Base-by-base conservation (phyloP, 2,329 filamentous ascomycete species). In the Aspergillus hortae region DNA sequence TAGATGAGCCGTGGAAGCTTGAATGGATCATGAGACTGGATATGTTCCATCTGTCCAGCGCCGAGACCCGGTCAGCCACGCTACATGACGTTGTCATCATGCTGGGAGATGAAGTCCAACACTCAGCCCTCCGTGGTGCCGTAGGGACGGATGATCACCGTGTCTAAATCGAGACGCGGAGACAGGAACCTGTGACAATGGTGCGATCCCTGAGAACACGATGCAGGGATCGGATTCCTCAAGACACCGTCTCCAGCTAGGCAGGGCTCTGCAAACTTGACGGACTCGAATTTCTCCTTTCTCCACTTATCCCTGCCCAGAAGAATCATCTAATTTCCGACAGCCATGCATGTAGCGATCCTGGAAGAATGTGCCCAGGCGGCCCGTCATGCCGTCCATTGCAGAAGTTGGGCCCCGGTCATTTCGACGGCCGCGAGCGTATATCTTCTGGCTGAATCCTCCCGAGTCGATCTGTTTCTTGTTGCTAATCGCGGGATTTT, bases 371-470 rank as follows among this genome's bases (percentile, higher is more conserved):
- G 33, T 40, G 32, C 48, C 15, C 48, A 35, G 48, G 30, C 43
- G 25, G 44, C 44, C 19, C 17, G 21, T 44, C 44, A 38, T 30
- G 38, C 44, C 44, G 40, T 51, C 38, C 43, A 36, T 30, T 6
- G 7, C 32, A 23, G 12, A 14, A 44, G 43, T 38, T 25, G 30
- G 6, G 30, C 46, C 44, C 27, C 43, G 17, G 49, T 36, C 23
- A 12, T 33, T 3, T 47, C 27, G 17, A 36, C 25, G 3, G 44
- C 25, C 4, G 27, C 49, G 14, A 27, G 40, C 14, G 12, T 47
- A 51, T 51, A 51, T 51, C n/a, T 51, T 42, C 23, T 36, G 12
- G 27, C 43, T 27, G 38, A 27, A 14, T 5, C 30, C 38, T 14
- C 44, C 36, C 17, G 33, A 32, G 17, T 11, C n/a, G 6, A 32